Percentiles rank a stretch among this genome's conserved stretches.
Conservation (phyloP, 148 eudicot species). For the Heliosperma pusillum region DNA sequence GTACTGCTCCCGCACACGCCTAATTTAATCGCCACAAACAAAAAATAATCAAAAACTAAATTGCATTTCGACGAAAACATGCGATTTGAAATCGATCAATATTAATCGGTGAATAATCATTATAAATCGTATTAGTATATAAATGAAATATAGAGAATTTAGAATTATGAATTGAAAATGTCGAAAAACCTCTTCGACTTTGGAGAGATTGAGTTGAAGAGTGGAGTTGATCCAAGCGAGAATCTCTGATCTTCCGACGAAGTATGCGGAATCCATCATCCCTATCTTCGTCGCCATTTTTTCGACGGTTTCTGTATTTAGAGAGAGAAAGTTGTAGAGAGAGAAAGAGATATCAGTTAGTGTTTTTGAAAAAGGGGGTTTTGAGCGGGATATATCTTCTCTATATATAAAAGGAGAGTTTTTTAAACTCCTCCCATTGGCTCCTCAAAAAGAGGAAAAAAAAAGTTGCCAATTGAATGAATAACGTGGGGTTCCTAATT, state of each 20-base stretch:
- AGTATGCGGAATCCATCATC: conserved; percentile 82
- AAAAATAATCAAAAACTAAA: neutral
- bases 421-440: no score
- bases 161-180: neutral
- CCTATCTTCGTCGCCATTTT: conserved; percentile 80
- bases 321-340: conserved; percentile 9
- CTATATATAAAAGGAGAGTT: no score
- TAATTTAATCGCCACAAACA: conserved; percentile 11
- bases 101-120: no score
- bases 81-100: neutral
- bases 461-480: no score
- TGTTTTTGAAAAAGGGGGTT: conserved; percentile 3
- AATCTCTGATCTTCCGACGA: conserved; percentile 83
- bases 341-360: neutral
- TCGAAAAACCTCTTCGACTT: conserved; percentile 89
- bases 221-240: conserved; percentile 86
- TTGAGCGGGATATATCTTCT: conserved; percentile 21
- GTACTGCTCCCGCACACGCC: conserved; percentile 87
- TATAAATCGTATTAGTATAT: no score
- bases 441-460: no score
- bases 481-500: no score
- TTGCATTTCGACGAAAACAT: neutral
- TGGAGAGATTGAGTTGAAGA: conserved; percentile 76
- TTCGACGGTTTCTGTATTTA: neutral
- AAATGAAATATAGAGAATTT: no score